Conservation (phyloP, 148 eudicot species). For the Chenopodium quinoa region DNA sequence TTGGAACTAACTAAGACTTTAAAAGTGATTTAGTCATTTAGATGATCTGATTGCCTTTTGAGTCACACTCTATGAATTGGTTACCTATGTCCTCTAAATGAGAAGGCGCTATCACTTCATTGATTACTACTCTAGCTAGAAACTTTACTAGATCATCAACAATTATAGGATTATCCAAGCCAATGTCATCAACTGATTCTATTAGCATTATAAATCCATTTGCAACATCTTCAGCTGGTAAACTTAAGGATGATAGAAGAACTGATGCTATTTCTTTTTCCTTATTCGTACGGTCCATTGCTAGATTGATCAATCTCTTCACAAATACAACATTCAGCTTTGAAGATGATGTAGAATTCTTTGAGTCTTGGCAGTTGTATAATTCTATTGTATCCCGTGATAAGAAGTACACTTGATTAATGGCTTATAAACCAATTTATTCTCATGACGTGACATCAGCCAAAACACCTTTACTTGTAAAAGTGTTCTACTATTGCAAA, state of each 20-base stretch:
- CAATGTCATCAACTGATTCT: slow-evolving; percentile 58
- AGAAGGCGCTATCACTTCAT: slow-evolving; percentile 55
- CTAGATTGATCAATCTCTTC: slow-evolving; percentile 48
- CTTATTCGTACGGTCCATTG: slow-evolving; percentile 59
- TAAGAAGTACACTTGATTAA: slow-evolving; percentile 48
- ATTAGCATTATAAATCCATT: slow-evolving; percentile 47
- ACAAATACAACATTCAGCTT: slow-evolving; percentile 4
- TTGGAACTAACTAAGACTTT: background rate
- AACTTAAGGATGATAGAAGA: slow-evolving; percentile 48
- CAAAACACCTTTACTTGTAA: no score
- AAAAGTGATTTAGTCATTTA: slow-evolving; percentile 49
- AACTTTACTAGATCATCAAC: slow-evolving; percentile 56
- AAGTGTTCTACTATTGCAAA: no score
- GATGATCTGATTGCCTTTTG: slow-evolving; percentile 40
- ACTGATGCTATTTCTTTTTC: slow-evolving; percentile 69
- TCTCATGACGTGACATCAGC: no score
- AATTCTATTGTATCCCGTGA: slow-evolving; percentile 52
- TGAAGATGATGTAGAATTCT: slow-evolving; percentile 12
- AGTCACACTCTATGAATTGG: slow-evolving; percentile 28
- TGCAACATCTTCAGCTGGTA: slow-evolving; percentile 44
- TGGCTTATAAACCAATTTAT: slow-evolving; percentile 10
- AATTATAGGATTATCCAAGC: slow-evolving; percentile 52
- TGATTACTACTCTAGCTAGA: slow-evolving; percentile 50
- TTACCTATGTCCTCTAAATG: slow-evolving; percentile 46
- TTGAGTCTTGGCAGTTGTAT: slow-evolving; percentile 37